phyloP scores from a whole-genome alignment of 805 yeast genomes.

The Naumovozyma dairenensis region DNA sequence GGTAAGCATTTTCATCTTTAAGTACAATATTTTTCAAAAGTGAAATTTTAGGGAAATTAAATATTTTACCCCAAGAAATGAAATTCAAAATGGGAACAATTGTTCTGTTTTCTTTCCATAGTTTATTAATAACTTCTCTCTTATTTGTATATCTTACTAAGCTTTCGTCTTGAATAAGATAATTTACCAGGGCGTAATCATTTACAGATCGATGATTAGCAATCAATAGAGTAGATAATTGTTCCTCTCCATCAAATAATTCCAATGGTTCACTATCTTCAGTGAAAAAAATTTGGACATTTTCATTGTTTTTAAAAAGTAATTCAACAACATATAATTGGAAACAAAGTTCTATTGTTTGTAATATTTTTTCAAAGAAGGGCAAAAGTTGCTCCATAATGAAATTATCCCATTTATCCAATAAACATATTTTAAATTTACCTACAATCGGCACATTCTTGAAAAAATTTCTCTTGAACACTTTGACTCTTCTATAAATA shows the following conservation, averaged over 20 bases:
- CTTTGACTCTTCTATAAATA: background rate
- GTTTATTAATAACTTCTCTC: slow-evolving; percentile 7
- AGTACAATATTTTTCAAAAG: slow-evolving; percentile 39
- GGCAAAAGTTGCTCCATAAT: background rate
- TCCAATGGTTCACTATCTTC: slow-evolving; percentile 17
- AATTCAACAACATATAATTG: slow-evolving; percentile 14
- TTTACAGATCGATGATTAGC: slow-evolving; percentile 59
- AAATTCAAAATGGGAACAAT: slow-evolving; percentile 41
- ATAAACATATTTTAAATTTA: slow-evolving; percentile 3
- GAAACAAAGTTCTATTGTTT: slow-evolving; percentile 10
- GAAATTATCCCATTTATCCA: slow-evolving; percentile 3
- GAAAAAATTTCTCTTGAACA: slow-evolving; percentile 8
- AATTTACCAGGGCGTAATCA: slow-evolving; percentile 50
- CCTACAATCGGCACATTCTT: slow-evolving; percentile 16
- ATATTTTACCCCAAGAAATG: slow-evolving; percentile 60
- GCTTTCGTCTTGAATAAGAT: slow-evolving; percentile 19
- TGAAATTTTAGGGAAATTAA: slow-evolving; percentile 49
- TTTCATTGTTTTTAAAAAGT: slow-evolving; percentile 14
- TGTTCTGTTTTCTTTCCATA: slow-evolving; percentile 4
- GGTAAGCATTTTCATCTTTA: slow-evolving; percentile 51
- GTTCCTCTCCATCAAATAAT: slow-evolving; percentile 4
- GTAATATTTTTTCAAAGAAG: slow-evolving; percentile 6
- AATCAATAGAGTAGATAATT: slow-evolving; percentile 16
- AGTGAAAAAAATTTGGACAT: slow-evolving; percentile 17
- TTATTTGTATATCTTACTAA: slow-evolving; percentile 4